Base-by-base conservation (phyloP, 352 stramenopile genomes). In the Aphanomyces cochlioides region DNA sequence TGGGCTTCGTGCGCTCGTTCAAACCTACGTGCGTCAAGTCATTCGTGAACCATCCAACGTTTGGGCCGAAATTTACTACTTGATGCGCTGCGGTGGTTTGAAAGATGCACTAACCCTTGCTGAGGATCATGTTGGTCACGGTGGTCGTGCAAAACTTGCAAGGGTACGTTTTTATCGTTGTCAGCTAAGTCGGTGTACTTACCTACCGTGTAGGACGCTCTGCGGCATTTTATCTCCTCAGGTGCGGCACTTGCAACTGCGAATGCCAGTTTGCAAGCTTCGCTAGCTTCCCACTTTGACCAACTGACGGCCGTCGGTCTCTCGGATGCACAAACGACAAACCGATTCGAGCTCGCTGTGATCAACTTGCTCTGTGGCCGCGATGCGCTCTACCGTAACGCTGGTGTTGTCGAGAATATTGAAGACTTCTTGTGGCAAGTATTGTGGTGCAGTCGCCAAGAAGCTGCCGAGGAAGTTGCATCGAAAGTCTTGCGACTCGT, bases 391-490 rank as follows among this genome's bases (percentile, higher is more conserved):
- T 79, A 81, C 19, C 90, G 85, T 43, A 84, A 95, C 65, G 73
- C 77, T 3, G 84, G 84, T 47, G 88, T 95, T 50, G 70, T 90
- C 43, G 85, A 83, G 36, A 95, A 85, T 28, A 84, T 95, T 53
- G 87, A 95, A 74, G 87, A 95, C 67, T 95, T 93, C 61, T 47
- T 95, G 57, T 95, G 87, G 87, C 87, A 95, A 67, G 83, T 85
- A 0, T 76, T 92, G 34, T 92, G 83, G 72, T 95, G 92, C 53
- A 83, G 90, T 38, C 82, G 93, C 81, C 76, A 28, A 75, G 79
- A 12, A 74, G 69, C 8, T 58, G 68, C 41, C 5, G 5, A 34
- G 3, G 59, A 19, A 17, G 17, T 67, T 10, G 59, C 59, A 13
- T 15, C 39, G n/a, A 54, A 56, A 10, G 59, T 67, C 40, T 12